Evolutionary conservation across 1,284 basidiomycete genomes (phyloP).

Genomic region (Lignosus rhinocerotis): DNA sequence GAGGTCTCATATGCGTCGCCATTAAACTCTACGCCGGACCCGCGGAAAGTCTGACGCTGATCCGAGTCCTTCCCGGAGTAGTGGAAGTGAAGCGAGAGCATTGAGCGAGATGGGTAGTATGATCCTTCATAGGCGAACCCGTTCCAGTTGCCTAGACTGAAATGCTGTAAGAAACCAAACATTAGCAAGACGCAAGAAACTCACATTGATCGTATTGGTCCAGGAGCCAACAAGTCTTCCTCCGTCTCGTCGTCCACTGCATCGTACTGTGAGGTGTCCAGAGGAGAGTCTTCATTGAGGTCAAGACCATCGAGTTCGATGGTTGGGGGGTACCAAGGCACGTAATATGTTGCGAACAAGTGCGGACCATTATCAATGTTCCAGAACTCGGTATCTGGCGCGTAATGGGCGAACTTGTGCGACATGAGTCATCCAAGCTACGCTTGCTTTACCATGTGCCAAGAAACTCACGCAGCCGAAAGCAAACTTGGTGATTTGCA

Average conservation of each 20-base stretch:
- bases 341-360: neutral
- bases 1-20: neutral
- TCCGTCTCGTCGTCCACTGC: constrained; percentile 4
- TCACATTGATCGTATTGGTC: neutral
- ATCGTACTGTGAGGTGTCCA: constrained; percentile 3
- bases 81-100: constrained; percentile 12
- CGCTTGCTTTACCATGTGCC: neutral
- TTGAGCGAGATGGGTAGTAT: constrained; percentile 2
- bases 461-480: constrained; percentile 28
- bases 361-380: neutral
- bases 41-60: neutral
- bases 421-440: too few relatives aligned
- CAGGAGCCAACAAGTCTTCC: constrained; percentile 3
- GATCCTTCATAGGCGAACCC: constrained; percentile 1
- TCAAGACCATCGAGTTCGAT: neutral
- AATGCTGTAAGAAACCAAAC: neutral
- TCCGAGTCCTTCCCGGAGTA: neutral
- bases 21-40: constrained; percentile 5
- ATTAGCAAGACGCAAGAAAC: neutral
- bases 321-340: neutral
- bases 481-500: constrained; percentile 28
- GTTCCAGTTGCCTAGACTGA: constrained; percentile 11
- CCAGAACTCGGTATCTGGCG: constrained; percentile 2
- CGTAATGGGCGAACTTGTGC: neutral
- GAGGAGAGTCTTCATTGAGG: neutral